Evolutionary conservation across 768 basidiomycete species (phyloP).

Genomic region (Tulasnella calospora): DNA sequence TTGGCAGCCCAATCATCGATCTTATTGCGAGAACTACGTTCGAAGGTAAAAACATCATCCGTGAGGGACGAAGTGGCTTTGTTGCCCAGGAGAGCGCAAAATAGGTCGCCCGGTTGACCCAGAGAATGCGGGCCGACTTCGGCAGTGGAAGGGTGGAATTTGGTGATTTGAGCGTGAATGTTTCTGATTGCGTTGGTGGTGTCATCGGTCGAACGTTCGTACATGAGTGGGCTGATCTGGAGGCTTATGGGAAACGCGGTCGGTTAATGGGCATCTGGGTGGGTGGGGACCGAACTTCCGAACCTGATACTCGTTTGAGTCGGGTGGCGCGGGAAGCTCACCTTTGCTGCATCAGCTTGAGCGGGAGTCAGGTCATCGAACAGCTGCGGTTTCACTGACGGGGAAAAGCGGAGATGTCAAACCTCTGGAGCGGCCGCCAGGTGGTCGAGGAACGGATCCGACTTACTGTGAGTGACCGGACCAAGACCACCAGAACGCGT

Average conservation of each 20-base stretch:
- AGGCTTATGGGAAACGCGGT: constrained; percentile 3
- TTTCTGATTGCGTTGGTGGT: neutral
- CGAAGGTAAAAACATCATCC: neutral
- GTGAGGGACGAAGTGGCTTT: too few species aligned
- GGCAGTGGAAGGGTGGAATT: neutral
- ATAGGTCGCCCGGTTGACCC: neutral
- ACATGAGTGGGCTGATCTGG: constrained; percentile 22
- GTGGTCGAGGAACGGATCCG: too few species aligned
- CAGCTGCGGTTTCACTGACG: constrained; percentile 21
- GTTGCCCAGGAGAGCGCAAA: neutral
- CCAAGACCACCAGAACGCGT: neutral
- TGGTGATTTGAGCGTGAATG: neutral
- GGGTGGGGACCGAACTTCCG: neutral
- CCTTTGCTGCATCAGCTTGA: constrained; percentile 26
- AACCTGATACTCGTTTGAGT: neutral
- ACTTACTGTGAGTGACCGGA: constrained; percentile 12
- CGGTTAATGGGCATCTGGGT: neutral
- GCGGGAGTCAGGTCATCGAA: constrained; percentile 14
- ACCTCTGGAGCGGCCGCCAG: neutral
- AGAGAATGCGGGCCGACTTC: neutral
- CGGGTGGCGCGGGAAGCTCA: neutral
- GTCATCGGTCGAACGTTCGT: constrained; percentile 17
- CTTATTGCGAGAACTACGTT: too few species aligned
- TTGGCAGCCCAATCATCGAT: too few species aligned
- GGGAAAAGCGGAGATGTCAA: neutral